Base-by-base conservation (phyloP, 129 eudicot species). In the Escallonia herrerae region DNA sequence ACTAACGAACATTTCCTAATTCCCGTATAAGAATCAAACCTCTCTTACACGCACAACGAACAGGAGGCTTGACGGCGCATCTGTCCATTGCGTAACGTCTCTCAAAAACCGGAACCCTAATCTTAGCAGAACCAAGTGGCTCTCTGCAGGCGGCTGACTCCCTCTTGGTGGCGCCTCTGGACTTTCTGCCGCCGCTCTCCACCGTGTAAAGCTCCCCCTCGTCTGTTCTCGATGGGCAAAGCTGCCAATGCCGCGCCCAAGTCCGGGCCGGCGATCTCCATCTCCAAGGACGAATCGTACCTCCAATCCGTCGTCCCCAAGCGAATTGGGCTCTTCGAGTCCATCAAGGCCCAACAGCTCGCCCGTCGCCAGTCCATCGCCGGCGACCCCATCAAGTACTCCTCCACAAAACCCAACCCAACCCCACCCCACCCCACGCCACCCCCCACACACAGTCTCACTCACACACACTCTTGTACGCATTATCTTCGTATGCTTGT, bases 331-430 rank as follows among this genome's bases (percentile, higher is more conserved):
- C 81, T 79, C 14, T 90, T 90, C 62, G 83, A 84, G 58, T 53
- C 83, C 40, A 60, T 86, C 60, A 69, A 90, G 65, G 43, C 72
- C 3, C 63, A 84, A 15, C 95, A 90, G 56, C 52, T 47, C 51
- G 78, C 77, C 46, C 74, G 74, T 13, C 87, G 72, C 8, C 74
- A 61, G 9, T 74, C 95, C 5, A 69, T 84, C 47, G 65, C 82
- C 53, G 75, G 84, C 53, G 87, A 87, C 3, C 75, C 77, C 38
- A 90, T 90, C 63, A 79, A 73, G 95, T 90, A 73, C 15, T 3
- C 15, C 57, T n/a, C n/a, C n/a, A n/a, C n/a, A n/a, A n/a, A 51
- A 3, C 11, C 56, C 6, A 4, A 4, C 56, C 56, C 56, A 51
- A 5, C 3, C n/a, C 13, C n/a, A 51, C n/a, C 6, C 49, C 56